Evolutionary conservation across 2,329 filamentous ascomycete species (phyloP), one percentile per base, ranked within the genome.

Genomic region (Xylariales sp.): DNA sequence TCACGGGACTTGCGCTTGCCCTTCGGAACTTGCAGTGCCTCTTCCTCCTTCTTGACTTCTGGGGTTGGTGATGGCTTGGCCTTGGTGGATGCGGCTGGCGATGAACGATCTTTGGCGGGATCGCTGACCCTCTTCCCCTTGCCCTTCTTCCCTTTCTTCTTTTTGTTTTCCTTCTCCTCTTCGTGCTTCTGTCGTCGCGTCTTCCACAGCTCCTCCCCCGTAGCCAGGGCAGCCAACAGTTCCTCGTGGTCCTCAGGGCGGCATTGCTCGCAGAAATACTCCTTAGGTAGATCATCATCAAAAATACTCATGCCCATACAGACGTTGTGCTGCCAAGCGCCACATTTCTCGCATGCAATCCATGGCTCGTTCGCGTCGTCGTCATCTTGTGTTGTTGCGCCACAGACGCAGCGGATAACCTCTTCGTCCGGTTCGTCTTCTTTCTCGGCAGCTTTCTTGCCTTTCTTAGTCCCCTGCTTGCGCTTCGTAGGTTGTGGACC

Each of bases 321-420:
- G 49, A 94, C 84, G 57, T 96, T 96, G 65, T 98, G 93, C 65
- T 98, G 93, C 93, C 93, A 98, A 31, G 85, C 91, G 36, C 80
- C 81, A 64, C 93, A 98, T 34, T 78, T 80, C 63, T 98, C 93
- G 69, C 93, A 98, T 46, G 86, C 88, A 56, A 98, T 95, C 89
- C 95, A 97, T 39, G 89, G 83, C 54, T 93, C 84, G 51, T 86
- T 87, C 11, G 87, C 83, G 21, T 43, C 44, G 53, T 93, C 86
- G 52, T 89, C 86, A 46, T 89, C 84, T 51, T 88, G 84, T 54
- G 86, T 83, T 37, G 85, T 85, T 47, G 86, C 83, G 51, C 91
- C 90, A 59, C 90, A 96, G 35, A 95, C 84, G 63, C 90, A 96
- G 52, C 90, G 84, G 49, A 95, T 94, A 50, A 91, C 76, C 56